Evolutionary conservation across 495 filamentous ascomycete species (phyloP).

Genomic region (Penicillium daleae): DNA sequence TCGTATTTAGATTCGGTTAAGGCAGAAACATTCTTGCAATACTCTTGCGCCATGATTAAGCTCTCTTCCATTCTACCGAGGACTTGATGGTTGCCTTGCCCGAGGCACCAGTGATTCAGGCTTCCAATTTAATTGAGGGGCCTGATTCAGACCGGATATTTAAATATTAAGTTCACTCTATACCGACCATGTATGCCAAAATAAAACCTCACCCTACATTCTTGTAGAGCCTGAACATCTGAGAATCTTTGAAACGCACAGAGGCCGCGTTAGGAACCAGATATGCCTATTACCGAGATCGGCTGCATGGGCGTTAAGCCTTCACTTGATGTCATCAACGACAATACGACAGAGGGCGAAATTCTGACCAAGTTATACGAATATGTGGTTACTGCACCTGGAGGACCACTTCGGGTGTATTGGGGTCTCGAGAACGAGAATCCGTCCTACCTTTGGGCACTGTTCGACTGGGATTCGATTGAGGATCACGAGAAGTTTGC

Average conservation of each 20-base stretch:
- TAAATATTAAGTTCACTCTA: background rate
- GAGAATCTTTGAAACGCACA: too few relatives aligned
- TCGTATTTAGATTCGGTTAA: too few relatives aligned
- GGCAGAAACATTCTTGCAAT: background rate
- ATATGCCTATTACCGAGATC: background rate
- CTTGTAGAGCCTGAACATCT: background rate
- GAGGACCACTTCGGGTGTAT: constrained; percentile 3
- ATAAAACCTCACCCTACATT: background rate
- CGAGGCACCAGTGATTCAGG: background rate
- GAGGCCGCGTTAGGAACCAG: too few relatives aligned
- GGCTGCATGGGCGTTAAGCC: constrained; percentile 7
- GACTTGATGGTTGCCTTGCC: background rate
- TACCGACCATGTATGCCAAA: background rate
- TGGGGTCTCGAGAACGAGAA: constrained; percentile 2
- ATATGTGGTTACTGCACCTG: background rate
- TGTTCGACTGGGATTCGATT: constrained; percentile 6
- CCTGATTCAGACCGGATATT: background rate
- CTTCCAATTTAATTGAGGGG: background rate
- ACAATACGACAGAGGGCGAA: background rate
- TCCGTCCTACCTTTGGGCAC: background rate
- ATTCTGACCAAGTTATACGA: background rate
- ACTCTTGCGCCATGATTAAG: background rate
- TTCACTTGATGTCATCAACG: constrained; percentile 5
- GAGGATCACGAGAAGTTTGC: constrained; percentile 4
- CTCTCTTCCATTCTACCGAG: background rate